Evolutionary conservation across 495 filamentous ascomycete species (phyloP), one percentile per base, ranked within the genome.

Genomic region (Letharia columbiana): DNA sequence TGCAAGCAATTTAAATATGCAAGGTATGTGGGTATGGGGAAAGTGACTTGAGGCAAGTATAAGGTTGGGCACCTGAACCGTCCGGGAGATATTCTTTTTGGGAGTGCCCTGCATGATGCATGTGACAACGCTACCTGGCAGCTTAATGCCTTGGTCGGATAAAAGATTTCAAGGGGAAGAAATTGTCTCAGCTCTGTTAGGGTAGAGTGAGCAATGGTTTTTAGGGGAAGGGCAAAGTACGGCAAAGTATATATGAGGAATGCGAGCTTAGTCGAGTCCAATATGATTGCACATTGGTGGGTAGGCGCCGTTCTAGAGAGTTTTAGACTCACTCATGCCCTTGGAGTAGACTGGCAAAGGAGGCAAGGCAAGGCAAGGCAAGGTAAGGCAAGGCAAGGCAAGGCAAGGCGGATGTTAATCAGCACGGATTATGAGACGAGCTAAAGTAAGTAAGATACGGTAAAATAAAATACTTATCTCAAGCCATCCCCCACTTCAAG

Each of bases 51-150:
- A 57, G 33, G 33, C 54, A 37, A 20, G 54, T 33, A 56, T 62
- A 61, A 66, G 64, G 37, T 60, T 66, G 58, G 44, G 57, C 64
- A 42, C 4, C 23, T 44, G 42, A 8, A 35, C 0, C 4, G 40
- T 61, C 44, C 44, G 57, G 58, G 59, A 20, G n/a, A 54, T 61
- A 28, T 44, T 42, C 52, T 37, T 1, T 37, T 57, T 57, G 54
- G 54, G 54, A 23, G 41, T 61, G 64, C 64, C 59, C 64, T 66
- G 64, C 64, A 61, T 66, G 39, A 61, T 61, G 59, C 59, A 61
- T 61, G 44, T 57, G 54, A 57, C 54, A 37, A 37, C 54, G 54
- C 54, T 57, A 57, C 33, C 9, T 23, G 33, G 17, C 31, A 57
- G 33, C 33, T 57, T 20, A 20, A 35, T 17, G 17, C 17, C 10